Evolutionary conservation across 1,284 basidiomycete species (phyloP).

Genomic region (Cryptococcus sp.): DNA sequence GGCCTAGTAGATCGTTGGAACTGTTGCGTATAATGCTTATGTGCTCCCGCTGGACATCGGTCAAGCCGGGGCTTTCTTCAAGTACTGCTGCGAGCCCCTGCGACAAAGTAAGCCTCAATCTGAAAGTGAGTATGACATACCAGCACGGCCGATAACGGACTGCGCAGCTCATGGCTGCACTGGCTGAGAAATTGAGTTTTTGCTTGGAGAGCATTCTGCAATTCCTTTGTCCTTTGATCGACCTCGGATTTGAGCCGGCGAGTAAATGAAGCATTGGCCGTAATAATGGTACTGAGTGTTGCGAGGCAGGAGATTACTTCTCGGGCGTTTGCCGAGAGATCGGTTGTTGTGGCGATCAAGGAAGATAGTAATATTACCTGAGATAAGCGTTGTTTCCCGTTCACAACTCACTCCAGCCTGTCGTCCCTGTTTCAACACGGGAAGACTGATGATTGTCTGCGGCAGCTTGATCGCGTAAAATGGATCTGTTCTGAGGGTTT

Average conservation of each 20-base stretch:
- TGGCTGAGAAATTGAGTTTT: constrained; percentile 45
- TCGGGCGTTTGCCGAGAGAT: constrained; percentile 21
- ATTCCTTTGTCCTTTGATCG: constrained; percentile 34
- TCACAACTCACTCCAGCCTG: constrained; percentile 26
- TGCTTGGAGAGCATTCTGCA: constrained; percentile 35
- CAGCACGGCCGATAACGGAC: constrained; percentile 49
- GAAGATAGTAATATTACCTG: constrained; percentile 36
- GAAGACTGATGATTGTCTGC: constrained; percentile 33
- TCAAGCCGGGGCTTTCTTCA: constrained; percentile 46
- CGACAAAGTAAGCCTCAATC: neutral
- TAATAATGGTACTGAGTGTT: constrained; percentile 39
- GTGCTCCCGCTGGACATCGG: constrained; percentile 53
- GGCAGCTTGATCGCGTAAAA: constrained; percentile 37
- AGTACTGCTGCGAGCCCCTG: constrained; percentile 51
- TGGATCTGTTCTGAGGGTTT: constrained; percentile 29
- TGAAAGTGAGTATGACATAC: constrained; percentile 16
- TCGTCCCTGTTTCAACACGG: constrained; percentile 36
- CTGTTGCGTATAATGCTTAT: constrained; percentile 53
- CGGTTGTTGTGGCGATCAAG: constrained; percentile 21
- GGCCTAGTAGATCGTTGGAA: constrained; percentile 54
- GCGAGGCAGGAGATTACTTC: constrained; percentile 36
- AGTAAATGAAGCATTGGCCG: constrained; percentile 34
- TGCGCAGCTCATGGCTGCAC: constrained; percentile 55
- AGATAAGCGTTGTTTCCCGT: neutral
- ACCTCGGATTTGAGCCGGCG: constrained; percentile 35